phyloP scores from a whole-genome alignment of 2,329 filamentous ascomycete species.

The Cladophialophora chaetospira region DNA sequence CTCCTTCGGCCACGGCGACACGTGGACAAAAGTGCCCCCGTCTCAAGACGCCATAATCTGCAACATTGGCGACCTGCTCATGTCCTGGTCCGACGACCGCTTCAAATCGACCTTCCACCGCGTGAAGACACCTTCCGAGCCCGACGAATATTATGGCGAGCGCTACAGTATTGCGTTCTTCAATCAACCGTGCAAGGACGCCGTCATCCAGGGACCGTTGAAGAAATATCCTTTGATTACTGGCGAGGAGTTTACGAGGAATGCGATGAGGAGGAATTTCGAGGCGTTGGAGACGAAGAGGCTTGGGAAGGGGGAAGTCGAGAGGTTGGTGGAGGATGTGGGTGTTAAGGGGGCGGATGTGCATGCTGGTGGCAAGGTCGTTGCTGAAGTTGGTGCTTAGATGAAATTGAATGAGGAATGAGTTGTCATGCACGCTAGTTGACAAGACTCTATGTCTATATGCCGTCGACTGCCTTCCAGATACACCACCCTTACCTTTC shows the following conservation, averaged over 20 bases:
- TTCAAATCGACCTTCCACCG: constrained; percentile 69
- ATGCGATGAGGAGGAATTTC: constrained; percentile 58
- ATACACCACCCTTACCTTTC: neutral
- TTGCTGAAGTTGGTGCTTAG: constrained; percentile 19
- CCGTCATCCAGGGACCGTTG: constrained; percentile 59
- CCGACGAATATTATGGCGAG: constrained; percentile 58
- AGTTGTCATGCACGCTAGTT: neutral
- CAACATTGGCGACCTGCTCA: constrained; percentile 66
- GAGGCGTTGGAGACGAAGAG: constrained; percentile 47
- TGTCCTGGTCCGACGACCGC: constrained; percentile 58
- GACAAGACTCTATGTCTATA: neutral
- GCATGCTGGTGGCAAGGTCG: constrained; percentile 7
- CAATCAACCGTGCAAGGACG: constrained; percentile 63
- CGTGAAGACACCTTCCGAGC: constrained; percentile 62
- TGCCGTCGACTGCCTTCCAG: neutral
- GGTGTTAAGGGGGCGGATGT: neutral
- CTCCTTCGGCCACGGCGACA: constrained; percentile 60
- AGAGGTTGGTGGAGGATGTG: constrained; percentile 10
- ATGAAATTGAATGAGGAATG: neutral
- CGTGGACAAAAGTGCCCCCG: constrained; percentile 63
- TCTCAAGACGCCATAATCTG: constrained; percentile 59
- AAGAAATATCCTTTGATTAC: constrained; percentile 65
- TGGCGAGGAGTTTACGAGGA: constrained; percentile 61
- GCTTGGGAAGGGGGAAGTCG: constrained; percentile 10
- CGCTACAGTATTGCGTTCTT: constrained; percentile 68